Evolutionary conservation across 805 yeast species (phyloP), one percentile per base, ranked within the genome.

Genomic region (Starmerella vitae): DNA sequence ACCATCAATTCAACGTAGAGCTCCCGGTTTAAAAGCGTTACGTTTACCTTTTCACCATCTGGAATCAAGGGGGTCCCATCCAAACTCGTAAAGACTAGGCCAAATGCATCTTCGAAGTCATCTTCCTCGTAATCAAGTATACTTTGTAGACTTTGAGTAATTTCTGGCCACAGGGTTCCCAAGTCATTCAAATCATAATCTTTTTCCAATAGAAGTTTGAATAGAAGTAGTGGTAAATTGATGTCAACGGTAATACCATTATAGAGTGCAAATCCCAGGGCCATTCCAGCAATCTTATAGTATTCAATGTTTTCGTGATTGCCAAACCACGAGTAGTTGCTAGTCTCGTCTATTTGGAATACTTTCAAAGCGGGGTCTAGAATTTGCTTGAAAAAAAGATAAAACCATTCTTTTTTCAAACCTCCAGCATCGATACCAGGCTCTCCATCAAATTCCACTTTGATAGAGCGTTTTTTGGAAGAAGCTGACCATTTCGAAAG

Each of bases 381-480:
- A 2, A 88, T 57, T 20, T 78, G 77, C 42, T 71, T 71, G 1
- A 81, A 75, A 29, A 91, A 62, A 29, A 86, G 59, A 34, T 74
- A 64, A 57, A 91, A 86, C 98, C 98, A 88, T 53, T 88, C 98
- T 53, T 85, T 86, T 51, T 78, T 74, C 42, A 88, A 66, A 0
- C 98, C 98, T 2, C 98, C 97, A 1, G 85, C 96, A 62, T 88
- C 98, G 18, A 88, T 71, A 0, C 97, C 98, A 0, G 86, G 93
- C 54, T 88, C 98, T 43, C 76, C 76, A 3, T 78, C 62, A 56
- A 91, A 88, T 50, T 81, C 86, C 7, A 91, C 78, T 45, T 74
- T 69, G 22, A 88, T 59, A 1, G 83, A 71, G 53, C 86, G 85
- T 50, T 78, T 74, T 29, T 48, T 42, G 10, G 35, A 20, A 9